Evolutionary conservation across 2,329 filamentous ascomycete genomes (phyloP), one percentile per base, ranked within the genome.

Genomic region (Verruconis gallopava): DNA sequence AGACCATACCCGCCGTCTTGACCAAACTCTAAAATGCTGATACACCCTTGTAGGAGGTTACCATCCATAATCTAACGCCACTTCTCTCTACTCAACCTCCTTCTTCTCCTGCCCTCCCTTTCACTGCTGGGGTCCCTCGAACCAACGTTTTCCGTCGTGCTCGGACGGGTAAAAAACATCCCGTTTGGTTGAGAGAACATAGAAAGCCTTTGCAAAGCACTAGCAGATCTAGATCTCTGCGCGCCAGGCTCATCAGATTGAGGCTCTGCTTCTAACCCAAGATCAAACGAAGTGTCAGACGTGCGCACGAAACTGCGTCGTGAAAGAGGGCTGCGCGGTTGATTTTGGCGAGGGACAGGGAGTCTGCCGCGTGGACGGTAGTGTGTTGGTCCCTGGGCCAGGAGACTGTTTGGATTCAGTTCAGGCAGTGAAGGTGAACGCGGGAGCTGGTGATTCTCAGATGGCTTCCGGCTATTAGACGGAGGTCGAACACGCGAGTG

Each of bases 1-100:
- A n/a, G n/a, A n/a, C n/a, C n/a, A n/a, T n/a, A n/a, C n/a, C n/a
- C n/a, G n/a, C n/a, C n/a, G n/a, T n/a, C n/a, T n/a, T n/a, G n/a
- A n/a, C n/a, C n/a, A n/a, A n/a, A n/a, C n/a, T n/a, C n/a, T n/a
- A n/a, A n/a, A n/a, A n/a, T n/a, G n/a, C n/a, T n/a, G n/a, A n/a
- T n/a, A n/a, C n/a, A n/a, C n/a, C n/a, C n/a, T n/a, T n/a, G n/a
- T n/a, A n/a, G n/a, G n/a, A n/a, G n/a, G n/a, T n/a, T n/a, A n/a
- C n/a, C n/a, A n/a, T n/a, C n/a, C n/a, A n/a, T n/a, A n/a, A n/a
- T 30, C n/a, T n/a, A 30, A 30, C 25, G 25, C 12, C 38, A 28
- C 22, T 33, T 40, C 25, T 40, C 38, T 12, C 25, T 40, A 4
- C 15, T 40, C 25, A 40, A 18, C 15, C 38, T 40, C 22, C 25